phyloP scores from a whole-genome alignment of 306 rosid species.

The Luffa acutangula region DNA sequence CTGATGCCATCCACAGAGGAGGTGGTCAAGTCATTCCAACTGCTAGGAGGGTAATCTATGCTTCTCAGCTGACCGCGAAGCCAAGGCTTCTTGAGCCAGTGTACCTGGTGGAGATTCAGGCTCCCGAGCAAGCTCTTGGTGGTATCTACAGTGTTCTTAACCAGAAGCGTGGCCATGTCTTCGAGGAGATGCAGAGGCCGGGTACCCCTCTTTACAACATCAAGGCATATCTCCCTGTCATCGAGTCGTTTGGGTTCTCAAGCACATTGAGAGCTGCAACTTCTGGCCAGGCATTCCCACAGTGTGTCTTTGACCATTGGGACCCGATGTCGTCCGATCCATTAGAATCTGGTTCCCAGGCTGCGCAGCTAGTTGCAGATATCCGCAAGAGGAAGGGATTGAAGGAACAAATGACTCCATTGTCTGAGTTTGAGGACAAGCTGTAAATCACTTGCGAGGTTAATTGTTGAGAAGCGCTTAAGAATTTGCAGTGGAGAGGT shows the following conservation, averaged over 20 bases:
- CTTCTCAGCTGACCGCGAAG: slow-evolving; percentile 60
- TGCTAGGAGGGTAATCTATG: slow-evolving; percentile 71
- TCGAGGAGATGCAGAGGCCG: slow-evolving; percentile 69
- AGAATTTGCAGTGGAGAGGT: neutral
- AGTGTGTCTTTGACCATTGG: slow-evolving; percentile 92
- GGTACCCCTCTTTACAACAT: slow-evolving; percentile 80
- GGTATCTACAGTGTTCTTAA: slow-evolving; percentile 81
- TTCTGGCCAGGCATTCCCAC: slow-evolving; percentile 94
- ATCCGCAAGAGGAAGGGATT: slow-evolving; percentile 93
- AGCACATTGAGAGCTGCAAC: slow-evolving; percentile 71
- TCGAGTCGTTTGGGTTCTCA: slow-evolving; percentile 75
- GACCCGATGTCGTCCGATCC: slow-evolving; percentile 86
- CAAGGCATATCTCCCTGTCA: slow-evolving; percentile 66
- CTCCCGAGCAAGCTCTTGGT: slow-evolving; percentile 77
- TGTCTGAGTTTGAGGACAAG: slow-evolving; percentile 31
- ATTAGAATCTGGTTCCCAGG: slow-evolving; percentile 62
- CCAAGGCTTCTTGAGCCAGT: slow-evolving; percentile 88
- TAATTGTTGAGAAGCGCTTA: neutral
- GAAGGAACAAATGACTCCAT: slow-evolving; percentile 36
- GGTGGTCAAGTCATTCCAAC: slow-evolving; percentile 88
- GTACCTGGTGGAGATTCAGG: slow-evolving; percentile 74
- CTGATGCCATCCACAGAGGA: slow-evolving; percentile 83
- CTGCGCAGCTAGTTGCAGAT: slow-evolving; percentile 41
- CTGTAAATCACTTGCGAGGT: neutral
- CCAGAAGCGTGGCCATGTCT: slow-evolving; percentile 72